Percentiles rank a stretch among this genome's conserved stretches.
Conservation (phyloP, 176 grass and related monocot genomes). For the Hsuehochloa calcarea region DNA sequence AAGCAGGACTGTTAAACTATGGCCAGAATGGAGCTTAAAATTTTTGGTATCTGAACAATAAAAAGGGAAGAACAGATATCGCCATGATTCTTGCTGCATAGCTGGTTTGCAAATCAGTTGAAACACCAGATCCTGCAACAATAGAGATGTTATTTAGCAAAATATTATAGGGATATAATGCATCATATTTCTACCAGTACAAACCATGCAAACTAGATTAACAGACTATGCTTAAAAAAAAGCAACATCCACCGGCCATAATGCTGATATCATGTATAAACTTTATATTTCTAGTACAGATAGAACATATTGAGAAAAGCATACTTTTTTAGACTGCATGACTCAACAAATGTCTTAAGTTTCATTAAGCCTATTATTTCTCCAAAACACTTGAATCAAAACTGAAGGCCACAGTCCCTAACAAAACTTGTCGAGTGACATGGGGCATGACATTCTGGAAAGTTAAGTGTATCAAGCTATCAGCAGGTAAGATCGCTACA, state of each 20-base stretch:
- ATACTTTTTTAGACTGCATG: not conserved
- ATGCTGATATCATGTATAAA: conserved; percentile 19
- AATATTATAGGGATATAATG: conserved; percentile 1
- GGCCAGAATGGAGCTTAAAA: conserved; percentile 71
- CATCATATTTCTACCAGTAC: not conserved
- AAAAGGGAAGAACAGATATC: conserved; percentile 86
- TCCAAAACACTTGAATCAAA: not conserved
- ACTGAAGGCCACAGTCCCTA: not conserved
- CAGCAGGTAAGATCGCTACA: not conserved
- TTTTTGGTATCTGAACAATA: conserved; percentile 73
- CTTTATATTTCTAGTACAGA: not conserved
- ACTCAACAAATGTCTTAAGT: not conserved
- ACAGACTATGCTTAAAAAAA: not conserved
- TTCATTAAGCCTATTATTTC: not conserved
- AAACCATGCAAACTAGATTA: not conserved
- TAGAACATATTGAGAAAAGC: not conserved
- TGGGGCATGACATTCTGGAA: not conserved
- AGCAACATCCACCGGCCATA: not conserved
- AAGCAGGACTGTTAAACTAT: conserved; percentile 55
- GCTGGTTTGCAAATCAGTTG: conserved; percentile 77
- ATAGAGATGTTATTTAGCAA: conserved; percentile 15
- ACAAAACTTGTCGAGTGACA: not conserved
- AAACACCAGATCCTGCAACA: conserved; percentile 70
- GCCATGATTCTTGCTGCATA: conserved; percentile 85
- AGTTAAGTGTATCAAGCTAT: not conserved